Evolutionary conservation across 805 yeast species (phyloP), one percentile per base, ranked within the genome.

Genomic region (Saturnispora halmiae): DNA sequence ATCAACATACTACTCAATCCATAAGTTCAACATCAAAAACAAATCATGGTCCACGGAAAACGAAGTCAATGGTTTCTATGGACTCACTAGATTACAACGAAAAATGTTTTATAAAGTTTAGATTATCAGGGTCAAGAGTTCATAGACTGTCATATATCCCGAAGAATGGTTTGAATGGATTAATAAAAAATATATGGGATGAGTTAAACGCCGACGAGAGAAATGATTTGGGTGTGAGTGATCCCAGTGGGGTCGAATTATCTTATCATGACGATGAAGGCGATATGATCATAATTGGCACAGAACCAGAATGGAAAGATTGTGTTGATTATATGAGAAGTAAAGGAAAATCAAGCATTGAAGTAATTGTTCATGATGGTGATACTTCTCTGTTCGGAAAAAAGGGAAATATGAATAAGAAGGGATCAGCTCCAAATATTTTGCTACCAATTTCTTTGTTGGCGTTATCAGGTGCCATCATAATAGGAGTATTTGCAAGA

Each of bases 251-350:
- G 3, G 25, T 76, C 58, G 86, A 85, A 0, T 72, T 85, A 39
- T 78, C 87, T 42, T 85, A 85, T 49, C 56, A 78, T 24, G 95
- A 86, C 52, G 94, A 85, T 52, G 95, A 86, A 52, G 82, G 83
- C 11, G 95, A 86, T 54, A 63, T 80, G 11, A 83, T 86, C 19
- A 77, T 85, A 1, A 74, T 86, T 29, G 81, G 92, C 0, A 71
- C 82, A 3, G 82, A 80, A 51, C 72, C 70, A 51, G 95, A 86
- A 54, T 67, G 86, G 43, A 53, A 65, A 16, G 94, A 85, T 48
- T 84, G 94, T 55, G 75, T 81, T n/a, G 58, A 60, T 38, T 69
- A 80, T 31, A 68, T 79, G 48, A 64, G 63, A 40, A 64, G 59
- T 39, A 53, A 72, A 25, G 64, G 67, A 7, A 57, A 63, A 32